Conservation (phyloP, 805 yeast genomes). For the Danielozyma ontarioensis region DNA sequence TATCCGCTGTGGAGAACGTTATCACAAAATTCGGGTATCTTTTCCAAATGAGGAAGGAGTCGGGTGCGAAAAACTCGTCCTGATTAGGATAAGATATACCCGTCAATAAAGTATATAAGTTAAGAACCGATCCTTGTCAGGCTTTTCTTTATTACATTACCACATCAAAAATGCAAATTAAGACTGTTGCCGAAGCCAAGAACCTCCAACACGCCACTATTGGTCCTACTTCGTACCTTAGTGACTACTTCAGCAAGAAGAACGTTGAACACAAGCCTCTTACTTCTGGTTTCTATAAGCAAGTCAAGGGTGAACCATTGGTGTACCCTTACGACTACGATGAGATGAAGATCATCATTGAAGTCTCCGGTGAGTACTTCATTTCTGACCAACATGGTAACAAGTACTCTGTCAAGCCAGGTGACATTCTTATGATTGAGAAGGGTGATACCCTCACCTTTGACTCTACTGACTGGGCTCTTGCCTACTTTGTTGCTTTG, state of each 20-base stretch:
- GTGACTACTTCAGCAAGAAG: slow-evolving; percentile 59
- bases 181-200: slow-evolving; percentile 49
- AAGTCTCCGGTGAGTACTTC: slow-evolving; percentile 60
- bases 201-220: slow-evolving; percentile 52
- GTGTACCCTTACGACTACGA: slow-evolving; percentile 63
- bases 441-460: slow-evolving; percentile 62
- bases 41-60: neutral
- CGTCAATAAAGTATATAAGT: too few relatives aligned
- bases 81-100: neutral
- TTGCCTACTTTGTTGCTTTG: slow-evolving; percentile 58
- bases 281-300: slow-evolving; percentile 64
- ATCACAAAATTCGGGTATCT: neutral
- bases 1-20: too few relatives aligned
- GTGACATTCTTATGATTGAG: slow-evolving; percentile 63
- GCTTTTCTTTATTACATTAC: too few relatives aligned
- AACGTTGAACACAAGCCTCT: slow-evolving; percentile 58
- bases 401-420: slow-evolving; percentile 52
- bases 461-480: slow-evolving; percentile 60
- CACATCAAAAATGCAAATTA: slow-evolving; percentile 44
- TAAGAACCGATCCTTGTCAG: too few relatives aligned
- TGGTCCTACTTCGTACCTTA: slow-evolving; percentile 64
- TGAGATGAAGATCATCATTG: slow-evolving; percentile 66
- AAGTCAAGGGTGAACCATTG: slow-evolving; percentile 62
- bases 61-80: neutral
- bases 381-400: slow-evolving; percentile 62